Percentiles rank a stretch among this genome's conserved stretches.
These are phyloP conservation scores for Globisporangium yorkense DNA, from an alignment of 352 stramenopile genomes.

Conservation along the genomic window DNA sequence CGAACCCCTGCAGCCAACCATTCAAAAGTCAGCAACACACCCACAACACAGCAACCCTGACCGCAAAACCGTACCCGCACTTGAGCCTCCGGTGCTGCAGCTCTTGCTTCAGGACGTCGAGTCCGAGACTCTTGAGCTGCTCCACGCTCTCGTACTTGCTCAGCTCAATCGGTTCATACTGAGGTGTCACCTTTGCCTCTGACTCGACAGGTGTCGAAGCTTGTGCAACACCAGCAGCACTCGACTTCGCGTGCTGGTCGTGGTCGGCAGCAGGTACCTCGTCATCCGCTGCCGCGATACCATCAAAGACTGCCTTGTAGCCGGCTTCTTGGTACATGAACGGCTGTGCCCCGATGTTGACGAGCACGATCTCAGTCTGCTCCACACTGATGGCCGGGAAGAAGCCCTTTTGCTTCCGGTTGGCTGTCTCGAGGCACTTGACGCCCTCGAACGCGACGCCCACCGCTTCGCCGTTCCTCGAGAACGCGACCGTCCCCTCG, in stretches of 20 bases:
- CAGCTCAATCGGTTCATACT: slow-evolving; percentile 37
- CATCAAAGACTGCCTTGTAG: slow-evolving; percentile 43
- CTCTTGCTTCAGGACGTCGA: slow-evolving; percentile 91
- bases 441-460: slow-evolving; percentile 57
- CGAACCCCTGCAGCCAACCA: slow-evolving; percentile 57
- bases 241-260: not conserved
- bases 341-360: slow-evolving; percentile 80
- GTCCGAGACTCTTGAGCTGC: slow-evolving; percentile 82
- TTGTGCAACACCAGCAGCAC: not conserved
- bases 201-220: not conserved
- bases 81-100: slow-evolving; percentile 92
- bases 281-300: slow-evolving; percentile 12
- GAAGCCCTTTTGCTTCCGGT: slow-evolving; percentile 31
- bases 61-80: slow-evolving; percentile 78
- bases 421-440: slow-evolving; percentile 16
- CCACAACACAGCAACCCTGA: not conserved
- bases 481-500: slow-evolving; percentile 67
- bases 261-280: not conserved
- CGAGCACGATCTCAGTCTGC: slow-evolving; percentile 65
- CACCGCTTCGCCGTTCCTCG: slow-evolving; percentile 72
- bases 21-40: slow-evolving; percentile 3
- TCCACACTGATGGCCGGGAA: slow-evolving; percentile 83
- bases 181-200: slow-evolving; percentile 1
- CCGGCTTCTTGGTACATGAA: slow-evolving; percentile 51
- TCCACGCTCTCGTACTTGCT: slow-evolving; percentile 44